A percentile compares a stretch with the other conserved stretches of the same genome.
These are phyloP conservation scores for Pseudoneurospora amorphoporcata DNA, from an alignment of 495 filamentous ascomycete genomes.

Conservation along the genomic window DNA sequence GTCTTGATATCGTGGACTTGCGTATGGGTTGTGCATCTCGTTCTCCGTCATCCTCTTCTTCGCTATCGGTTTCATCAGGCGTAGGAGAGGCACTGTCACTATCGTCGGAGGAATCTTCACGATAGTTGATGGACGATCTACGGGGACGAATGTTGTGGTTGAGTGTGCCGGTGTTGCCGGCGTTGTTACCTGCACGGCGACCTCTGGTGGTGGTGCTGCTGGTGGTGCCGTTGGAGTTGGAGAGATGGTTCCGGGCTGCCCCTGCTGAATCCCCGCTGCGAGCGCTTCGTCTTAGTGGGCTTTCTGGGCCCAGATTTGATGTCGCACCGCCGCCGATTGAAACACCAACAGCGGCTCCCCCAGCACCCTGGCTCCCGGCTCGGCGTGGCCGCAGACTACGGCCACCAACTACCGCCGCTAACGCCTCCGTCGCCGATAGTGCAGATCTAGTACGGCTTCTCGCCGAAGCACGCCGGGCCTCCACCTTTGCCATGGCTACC, in stretches of 20 bases:
- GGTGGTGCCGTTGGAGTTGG: not conserved
- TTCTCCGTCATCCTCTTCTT: not conserved
- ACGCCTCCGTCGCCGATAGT: not conserved
- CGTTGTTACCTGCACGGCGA: not conserved
- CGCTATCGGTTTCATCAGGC: not conserved
- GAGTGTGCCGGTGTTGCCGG: not conserved
- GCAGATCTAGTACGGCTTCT: not conserved
- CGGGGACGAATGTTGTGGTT: not conserved
- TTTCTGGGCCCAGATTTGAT: not conserved
- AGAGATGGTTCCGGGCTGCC: not conserved
- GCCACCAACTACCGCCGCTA: not conserved
- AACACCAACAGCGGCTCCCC: not conserved
- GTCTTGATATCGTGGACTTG: not conserved
- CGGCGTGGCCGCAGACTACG: not conserved
- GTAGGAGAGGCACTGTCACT: not conserved
- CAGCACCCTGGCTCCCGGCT: not conserved
- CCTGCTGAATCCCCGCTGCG: not conserved
- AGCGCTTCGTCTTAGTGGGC: not conserved
- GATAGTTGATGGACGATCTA: not conserved
- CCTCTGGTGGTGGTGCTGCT: not conserved
- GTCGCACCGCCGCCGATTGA: not conserved
- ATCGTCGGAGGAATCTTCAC: not conserved
- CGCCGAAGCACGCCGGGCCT: not conserved
- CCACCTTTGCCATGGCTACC: not conserved
- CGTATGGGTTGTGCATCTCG: not conserved